Evolutionary conservation across 768 basidiomycete species (phyloP).

Genomic region (Boletus vinaceobasis): DNA sequence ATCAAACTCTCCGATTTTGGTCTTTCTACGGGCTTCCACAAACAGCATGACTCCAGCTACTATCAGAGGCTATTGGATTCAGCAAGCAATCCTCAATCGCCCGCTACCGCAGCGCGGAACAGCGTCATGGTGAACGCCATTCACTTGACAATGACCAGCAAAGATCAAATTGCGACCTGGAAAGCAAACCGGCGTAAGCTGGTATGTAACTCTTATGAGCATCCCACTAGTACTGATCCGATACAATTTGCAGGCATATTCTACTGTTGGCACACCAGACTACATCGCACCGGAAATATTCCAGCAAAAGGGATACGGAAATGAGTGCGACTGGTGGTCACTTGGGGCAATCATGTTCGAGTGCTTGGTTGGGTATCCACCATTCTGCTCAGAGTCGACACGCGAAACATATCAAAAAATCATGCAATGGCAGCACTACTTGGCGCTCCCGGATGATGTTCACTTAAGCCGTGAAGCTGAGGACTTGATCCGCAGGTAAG

Average conservation of each 20-base stretch:
- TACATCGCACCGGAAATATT: conserved; percentile 98
- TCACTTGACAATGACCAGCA: conserved; percentile 91
- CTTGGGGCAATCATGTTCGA: conserved; percentile 99
- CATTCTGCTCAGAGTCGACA: conserved; percentile 93
- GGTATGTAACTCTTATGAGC: conserved; percentile 41
- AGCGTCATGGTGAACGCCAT: conserved; percentile 98
- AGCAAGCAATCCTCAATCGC: conserved; percentile 44
- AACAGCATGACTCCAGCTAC: conserved; percentile 94
- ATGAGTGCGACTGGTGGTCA: conserved; percentile 99
- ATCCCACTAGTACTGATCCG: background rate
- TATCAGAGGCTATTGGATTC: conserved; percentile 85
- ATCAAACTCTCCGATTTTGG: conserved; percentile 99
- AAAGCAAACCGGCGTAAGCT: conserved; percentile 97
- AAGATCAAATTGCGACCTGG: conserved; percentile 96
- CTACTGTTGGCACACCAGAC: conserved; percentile 96
- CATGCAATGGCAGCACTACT: conserved; percentile 86
- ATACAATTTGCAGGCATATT: conserved; percentile 69
- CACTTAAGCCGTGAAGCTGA: conserved; percentile 89
- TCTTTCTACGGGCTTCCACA: conserved; percentile 98
- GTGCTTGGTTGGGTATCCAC: conserved; percentile 94
- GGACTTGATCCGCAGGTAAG: conserved; percentile 79
- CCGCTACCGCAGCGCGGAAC: conserved; percentile 61
- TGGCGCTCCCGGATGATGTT: conserved; percentile 91
- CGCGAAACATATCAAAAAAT: conserved; percentile 99
- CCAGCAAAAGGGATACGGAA: conserved; percentile 93